These are phyloP conservation scores for Aureobasidium sp. DNA, from an alignment of 2,329 filamentous ascomycete genomes.

Conservation along the genomic window DNA sequence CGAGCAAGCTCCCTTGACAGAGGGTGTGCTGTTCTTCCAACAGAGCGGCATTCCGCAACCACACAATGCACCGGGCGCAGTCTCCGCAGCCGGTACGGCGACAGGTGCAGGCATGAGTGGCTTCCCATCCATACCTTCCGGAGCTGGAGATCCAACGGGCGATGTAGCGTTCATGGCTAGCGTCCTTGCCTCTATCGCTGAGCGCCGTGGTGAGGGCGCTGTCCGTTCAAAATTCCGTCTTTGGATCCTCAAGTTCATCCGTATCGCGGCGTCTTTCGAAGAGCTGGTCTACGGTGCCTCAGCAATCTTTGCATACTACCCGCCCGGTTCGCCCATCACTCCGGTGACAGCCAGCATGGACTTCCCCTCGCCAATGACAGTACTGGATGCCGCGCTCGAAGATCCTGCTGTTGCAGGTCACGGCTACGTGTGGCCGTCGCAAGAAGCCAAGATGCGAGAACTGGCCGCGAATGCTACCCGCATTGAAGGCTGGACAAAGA, in stretches of 20 bases:
- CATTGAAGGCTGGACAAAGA: conserved; percentile 95
- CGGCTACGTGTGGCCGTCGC: conserved; percentile 91
- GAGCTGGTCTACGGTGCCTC: conserved; percentile 92
- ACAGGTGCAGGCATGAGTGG: conserved; percentile 32
- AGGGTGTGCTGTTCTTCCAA: conserved; percentile 82
- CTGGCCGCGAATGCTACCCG: conserved; percentile 84
- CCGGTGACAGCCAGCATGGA: neutral
- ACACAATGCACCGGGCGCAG: conserved; percentile 17
- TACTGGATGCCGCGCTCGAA: conserved; percentile 2
- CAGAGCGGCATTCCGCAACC: neutral
- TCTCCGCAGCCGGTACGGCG: conserved; percentile 26
- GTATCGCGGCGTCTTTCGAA: conserved; percentile 88
- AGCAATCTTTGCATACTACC: conserved; percentile 65
- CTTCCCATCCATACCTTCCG: conserved; percentile 14
- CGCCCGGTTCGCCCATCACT: conserved; percentile 16
- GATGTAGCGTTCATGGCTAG: conserved; percentile 85
- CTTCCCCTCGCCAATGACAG: neutral
- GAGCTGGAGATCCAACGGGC: conserved; percentile 63
- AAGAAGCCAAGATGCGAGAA: conserved; percentile 71
- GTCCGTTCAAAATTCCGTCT: conserved; percentile 89
- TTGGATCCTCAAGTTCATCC: conserved; percentile 90
- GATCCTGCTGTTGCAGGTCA: conserved; percentile 44
- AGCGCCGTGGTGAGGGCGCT: conserved; percentile 80
- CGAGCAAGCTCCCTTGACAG: conserved; percentile 71
- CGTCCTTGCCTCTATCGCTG: conserved; percentile 73